Conservation (phyloP, 1,284 basidiomycete genomes). For the Trichosporon faecale region DNA sequence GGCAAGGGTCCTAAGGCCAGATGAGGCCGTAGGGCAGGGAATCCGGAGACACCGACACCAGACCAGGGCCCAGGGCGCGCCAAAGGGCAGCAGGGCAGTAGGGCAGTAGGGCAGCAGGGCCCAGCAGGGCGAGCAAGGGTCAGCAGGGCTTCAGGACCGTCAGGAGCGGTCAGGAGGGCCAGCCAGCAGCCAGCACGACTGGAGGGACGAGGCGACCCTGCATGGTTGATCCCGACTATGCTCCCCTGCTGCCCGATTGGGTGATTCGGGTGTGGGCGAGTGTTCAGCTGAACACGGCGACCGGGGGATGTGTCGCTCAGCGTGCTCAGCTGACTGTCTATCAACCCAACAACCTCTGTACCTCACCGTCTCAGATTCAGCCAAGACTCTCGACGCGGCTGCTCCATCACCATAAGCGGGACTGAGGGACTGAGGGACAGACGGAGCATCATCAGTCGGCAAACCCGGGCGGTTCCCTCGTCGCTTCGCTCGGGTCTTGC, state of each 20-base stretch:
- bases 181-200: background rate
- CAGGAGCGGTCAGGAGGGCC: background rate
- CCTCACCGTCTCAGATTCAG: background rate
- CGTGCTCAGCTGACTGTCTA: slow-evolving; percentile 4
- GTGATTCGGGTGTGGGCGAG: background rate
- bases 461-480: background rate
- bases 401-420: no score
- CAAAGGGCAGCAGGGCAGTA: no score
- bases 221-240: background rate
- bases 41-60: background rate
- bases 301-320: slow-evolving; percentile 7
- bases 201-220: background rate
- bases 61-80: background rate
- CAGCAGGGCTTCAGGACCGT: background rate
- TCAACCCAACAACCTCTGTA: background rate
- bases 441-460: background rate
- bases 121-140: background rate
- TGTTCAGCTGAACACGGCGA: slow-evolving; percentile 6
- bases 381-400: background rate
- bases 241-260: background rate
- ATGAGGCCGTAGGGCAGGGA: slow-evolving; percentile 1
- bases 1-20: background rate
- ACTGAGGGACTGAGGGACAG: no score
- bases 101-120: no score
- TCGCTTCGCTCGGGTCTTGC: background rate